phyloP scores from a whole-genome alignment of 345 rosid genomes.

The Eucalyptus sp. region DNA sequence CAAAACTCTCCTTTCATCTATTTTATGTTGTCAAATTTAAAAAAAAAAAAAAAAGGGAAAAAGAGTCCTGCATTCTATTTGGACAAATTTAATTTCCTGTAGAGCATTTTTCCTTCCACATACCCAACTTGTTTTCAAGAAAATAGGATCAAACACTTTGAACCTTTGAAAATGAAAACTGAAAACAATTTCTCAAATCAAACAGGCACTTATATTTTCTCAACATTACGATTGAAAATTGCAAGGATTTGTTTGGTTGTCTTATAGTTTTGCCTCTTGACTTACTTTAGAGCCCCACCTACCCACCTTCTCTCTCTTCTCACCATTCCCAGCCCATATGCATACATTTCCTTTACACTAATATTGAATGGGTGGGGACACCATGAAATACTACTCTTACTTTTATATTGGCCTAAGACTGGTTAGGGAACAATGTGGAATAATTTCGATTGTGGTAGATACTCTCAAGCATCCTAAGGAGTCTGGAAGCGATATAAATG shows the following conservation, averaged over 20 bases:
- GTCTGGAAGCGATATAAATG: background rate
- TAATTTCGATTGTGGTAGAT: background rate
- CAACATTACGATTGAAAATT: background rate
- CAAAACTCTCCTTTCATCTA: background rate
- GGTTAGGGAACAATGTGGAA: background rate
- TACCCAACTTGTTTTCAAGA: background rate
- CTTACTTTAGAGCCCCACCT: background rate
- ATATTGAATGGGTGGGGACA: background rate
- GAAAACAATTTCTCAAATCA: background rate
- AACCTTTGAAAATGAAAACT: background rate
- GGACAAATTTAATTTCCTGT: background rate
- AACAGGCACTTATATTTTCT: background rate
- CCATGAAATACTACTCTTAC: background rate
- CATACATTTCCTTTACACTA: background rate
- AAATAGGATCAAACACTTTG: background rate
- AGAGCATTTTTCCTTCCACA: background rate
- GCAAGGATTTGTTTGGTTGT: background rate
- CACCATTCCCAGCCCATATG: background rate
- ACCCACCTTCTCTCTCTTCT: background rate
- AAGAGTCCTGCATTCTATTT: background rate
- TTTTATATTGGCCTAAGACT: background rate
- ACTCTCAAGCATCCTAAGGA: background rate
- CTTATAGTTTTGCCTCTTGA: background rate
- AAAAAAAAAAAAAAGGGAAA: background rate
- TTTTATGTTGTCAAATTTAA: background rate